These are phyloP conservation scores for Zygosaccharomyces bisporus DNA, from an alignment of 805 yeast genomes.

Conservation along the genomic window DNA sequence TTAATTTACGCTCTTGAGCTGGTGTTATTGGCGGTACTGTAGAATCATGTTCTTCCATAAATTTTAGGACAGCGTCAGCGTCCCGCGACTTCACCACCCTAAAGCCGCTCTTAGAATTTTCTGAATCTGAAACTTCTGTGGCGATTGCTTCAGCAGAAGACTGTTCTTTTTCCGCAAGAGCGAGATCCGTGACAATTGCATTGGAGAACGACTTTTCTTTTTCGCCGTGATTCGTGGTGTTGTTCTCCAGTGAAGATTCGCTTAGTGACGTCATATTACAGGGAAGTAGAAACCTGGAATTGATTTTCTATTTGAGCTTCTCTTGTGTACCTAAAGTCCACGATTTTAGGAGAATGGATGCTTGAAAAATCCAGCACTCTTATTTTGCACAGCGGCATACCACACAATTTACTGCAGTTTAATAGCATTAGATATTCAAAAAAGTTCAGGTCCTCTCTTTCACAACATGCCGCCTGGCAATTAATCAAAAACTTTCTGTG, in stretches of 20 bases:
- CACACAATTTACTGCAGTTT: too few species aligned
- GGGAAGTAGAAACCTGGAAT: background rate
- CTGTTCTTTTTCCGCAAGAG: background rate
- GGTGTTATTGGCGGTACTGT: conserved; percentile 41
- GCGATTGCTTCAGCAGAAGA: background rate
- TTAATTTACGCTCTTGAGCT: conserved; percentile 40
- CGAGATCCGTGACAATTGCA: background rate
- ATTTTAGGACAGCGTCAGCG: conserved; percentile 41
- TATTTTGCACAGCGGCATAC: too few species aligned
- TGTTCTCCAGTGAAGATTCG: background rate
- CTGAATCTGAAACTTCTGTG: background rate
- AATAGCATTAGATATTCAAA: background rate
- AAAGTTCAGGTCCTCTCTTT: background rate
- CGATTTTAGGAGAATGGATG: too few species aligned
- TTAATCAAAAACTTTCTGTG: background rate
- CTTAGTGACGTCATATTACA: background rate
- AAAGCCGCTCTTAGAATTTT: conserved; percentile 11
- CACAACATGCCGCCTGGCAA: background rate
- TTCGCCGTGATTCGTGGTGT: background rate
- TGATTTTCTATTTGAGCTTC: too few species aligned
- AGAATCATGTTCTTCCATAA: conserved; percentile 37
- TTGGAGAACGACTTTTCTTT: background rate
- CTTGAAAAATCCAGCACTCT: too few species aligned
- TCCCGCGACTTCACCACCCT: conserved; percentile 34
- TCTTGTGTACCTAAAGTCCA: too few species aligned